These are phyloP conservation scores for Citrullus colocynthis DNA, from an alignment of 306 rosid species.

Conservation along the genomic window DNA sequence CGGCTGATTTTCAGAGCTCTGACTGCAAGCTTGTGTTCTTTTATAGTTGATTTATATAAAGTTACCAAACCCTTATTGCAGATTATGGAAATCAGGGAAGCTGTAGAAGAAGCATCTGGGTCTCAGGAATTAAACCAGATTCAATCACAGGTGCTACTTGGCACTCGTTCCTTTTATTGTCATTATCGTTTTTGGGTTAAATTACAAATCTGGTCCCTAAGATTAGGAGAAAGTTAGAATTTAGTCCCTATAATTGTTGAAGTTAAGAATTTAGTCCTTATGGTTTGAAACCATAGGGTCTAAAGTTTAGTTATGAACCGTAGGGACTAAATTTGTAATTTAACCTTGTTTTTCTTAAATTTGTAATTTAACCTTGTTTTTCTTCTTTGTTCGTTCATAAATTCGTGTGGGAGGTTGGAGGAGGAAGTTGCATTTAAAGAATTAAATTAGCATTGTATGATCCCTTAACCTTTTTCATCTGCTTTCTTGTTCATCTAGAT, in stretches of 20 bases:
- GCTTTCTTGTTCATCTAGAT: slow-evolving; percentile 11
- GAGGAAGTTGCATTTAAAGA: background rate
- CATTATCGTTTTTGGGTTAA: background rate
- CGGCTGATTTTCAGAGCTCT: background rate
- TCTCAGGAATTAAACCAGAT: slow-evolving; percentile 47
- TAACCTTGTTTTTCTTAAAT: too few relatives aligned
- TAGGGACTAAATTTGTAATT: too few relatives aligned
- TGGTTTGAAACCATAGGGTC: too few relatives aligned
- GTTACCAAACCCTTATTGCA: slow-evolving; percentile 20
- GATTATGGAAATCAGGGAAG: slow-evolving; percentile 95
- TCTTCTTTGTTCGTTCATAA: background rate
- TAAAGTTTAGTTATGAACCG: too few relatives aligned
- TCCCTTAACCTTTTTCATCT: background rate
- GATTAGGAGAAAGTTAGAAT: too few relatives aligned
- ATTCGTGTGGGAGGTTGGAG: background rate
- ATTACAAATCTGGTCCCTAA: too few relatives aligned
- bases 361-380: background rate
- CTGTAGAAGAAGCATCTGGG: slow-evolving; percentile 70
- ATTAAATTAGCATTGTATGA: background rate
- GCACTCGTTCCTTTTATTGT: background rate
- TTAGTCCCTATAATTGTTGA: too few relatives aligned
- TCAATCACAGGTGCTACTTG: slow-evolving; percentile 43
- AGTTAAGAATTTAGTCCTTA: too few relatives aligned
- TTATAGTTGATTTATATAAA: background rate
- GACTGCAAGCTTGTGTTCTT: background rate